A percentile compares a stretch with the other conserved stretches of the same genome.
phyloP scores from a whole-genome alignment of 805 yeast species.

The Metschnikowia shivogae region DNA sequence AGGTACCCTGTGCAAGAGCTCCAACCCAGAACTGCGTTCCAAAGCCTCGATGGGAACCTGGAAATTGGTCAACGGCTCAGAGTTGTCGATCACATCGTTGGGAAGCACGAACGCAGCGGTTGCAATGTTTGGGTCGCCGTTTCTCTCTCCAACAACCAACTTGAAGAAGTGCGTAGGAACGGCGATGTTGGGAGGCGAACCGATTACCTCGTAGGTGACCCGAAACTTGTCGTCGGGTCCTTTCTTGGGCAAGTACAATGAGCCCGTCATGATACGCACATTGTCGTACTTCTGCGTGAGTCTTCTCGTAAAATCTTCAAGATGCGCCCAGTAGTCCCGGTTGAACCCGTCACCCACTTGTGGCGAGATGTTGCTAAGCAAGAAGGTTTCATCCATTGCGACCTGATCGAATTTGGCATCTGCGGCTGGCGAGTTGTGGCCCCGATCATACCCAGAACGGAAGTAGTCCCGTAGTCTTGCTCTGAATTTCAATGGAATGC shows the following conservation, averaged over 20 bases:
- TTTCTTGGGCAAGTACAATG: slow-evolving; percentile 77
- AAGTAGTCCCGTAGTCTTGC: slow-evolving; percentile 80
- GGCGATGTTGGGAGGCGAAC: slow-evolving; percentile 93
- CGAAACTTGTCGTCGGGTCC: slow-evolving; percentile 80
- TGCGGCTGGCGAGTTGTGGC: slow-evolving; percentile 98
- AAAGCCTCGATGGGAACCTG: slow-evolving; percentile 88
- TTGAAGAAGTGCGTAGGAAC: slow-evolving; percentile 98
- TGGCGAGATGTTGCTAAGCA: slow-evolving; percentile 86
- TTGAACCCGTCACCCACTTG: slow-evolving; percentile 98
- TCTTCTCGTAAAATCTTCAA: slow-evolving; percentile 83
- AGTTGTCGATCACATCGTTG: slow-evolving; percentile 72
- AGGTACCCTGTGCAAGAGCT: slow-evolving; percentile 68
- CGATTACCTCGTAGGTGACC: slow-evolving; percentile 88
- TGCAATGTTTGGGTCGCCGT: slow-evolving; percentile 46
- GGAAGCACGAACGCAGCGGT: slow-evolving; percentile 95
- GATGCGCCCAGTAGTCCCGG: slow-evolving; percentile 95
- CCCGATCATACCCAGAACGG: slow-evolving; percentile 93
- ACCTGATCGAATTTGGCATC: slow-evolving; percentile 85
- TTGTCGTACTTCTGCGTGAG: slow-evolving; percentile 66
- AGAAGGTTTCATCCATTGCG: slow-evolving; percentile 95
- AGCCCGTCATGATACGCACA: slow-evolving; percentile 91
- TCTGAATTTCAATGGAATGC: slow-evolving; percentile 71
- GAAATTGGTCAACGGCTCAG: slow-evolving; percentile 64
- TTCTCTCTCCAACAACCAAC: slow-evolving; percentile 74
- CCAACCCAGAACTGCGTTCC: slow-evolving; percentile 83